Percentiles rank a stretch among this genome's conserved stretches.
phyloP scores from a whole-genome alignment of 495 filamentous ascomycete genomes.

The Hyphodiscus hymeniophilus region DNA sequence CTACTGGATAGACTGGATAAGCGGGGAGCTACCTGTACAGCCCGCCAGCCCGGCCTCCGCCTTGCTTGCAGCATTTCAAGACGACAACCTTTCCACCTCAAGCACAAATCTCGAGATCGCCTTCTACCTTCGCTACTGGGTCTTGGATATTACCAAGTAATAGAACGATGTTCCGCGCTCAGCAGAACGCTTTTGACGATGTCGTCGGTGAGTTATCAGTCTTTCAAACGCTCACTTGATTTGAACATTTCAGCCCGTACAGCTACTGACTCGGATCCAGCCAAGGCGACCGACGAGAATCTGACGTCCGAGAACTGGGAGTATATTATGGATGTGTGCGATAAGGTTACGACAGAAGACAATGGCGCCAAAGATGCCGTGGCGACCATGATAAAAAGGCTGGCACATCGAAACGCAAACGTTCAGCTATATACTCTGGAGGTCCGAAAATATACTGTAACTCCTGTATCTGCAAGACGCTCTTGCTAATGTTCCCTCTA shows the following conservation, averaged over 20 bases:
- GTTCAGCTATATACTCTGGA: conserved; percentile 98
- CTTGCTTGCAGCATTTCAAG: background rate
- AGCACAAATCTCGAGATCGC: background rate
- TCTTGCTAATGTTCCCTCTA: conserved; percentile 21
- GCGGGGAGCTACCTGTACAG: conserved; percentile 1
- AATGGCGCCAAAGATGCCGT: conserved; percentile 83
- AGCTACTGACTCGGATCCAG: conserved; percentile 36
- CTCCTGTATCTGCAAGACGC: background rate
- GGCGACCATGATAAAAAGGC: conserved; percentile 86
- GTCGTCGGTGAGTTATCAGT: conserved; percentile 66
- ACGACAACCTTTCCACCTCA: background rate
- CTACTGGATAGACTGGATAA: background rate
- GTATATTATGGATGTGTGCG: conserved; percentile 96
- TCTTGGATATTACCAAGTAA: background rate
- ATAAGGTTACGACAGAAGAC: conserved; percentile 59
- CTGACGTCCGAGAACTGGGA: conserved; percentile 98
- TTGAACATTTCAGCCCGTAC: background rate
- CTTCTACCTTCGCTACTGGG: background rate
- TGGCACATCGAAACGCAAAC: conserved; percentile 96
- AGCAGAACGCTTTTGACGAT: conserved; percentile 74
- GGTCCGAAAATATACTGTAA: conserved; percentile 47
- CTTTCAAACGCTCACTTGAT: no score
- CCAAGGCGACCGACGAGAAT: conserved; percentile 98
- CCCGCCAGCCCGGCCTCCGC: no score
- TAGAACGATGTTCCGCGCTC: conserved; percentile 65